Percentiles rank a stretch among this genome's conserved stretches.
These are phyloP conservation scores for Hypoxylon sp. DNA, from an alignment of 2,329 filamentous ascomycete genomes.

Conservation along the genomic window DNA sequence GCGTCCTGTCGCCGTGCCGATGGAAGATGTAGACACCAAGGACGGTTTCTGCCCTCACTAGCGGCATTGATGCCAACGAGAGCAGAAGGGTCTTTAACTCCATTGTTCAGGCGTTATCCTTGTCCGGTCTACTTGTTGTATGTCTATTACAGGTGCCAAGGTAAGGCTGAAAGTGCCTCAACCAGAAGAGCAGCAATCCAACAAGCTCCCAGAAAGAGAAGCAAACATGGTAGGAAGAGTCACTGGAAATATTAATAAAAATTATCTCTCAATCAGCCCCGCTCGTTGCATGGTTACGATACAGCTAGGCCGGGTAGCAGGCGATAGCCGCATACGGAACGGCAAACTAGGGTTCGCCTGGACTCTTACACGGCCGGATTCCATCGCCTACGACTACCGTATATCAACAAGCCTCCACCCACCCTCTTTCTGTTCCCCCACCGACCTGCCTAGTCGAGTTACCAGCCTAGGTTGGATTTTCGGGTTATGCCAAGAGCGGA, in stretches of 20 bases:
- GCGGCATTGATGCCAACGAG: constrained; percentile 58
- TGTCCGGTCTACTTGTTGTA: neutral
- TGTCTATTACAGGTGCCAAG: neutral
- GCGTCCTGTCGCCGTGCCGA: constrained; percentile 89
- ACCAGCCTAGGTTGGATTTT: constrained; percentile 18
- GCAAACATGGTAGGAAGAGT: constrained; percentile 21
- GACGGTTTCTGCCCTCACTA: constrained; percentile 72
- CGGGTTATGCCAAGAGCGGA: constrained; percentile 32
- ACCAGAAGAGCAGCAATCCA: constrained; percentile 16
- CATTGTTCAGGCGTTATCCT: constrained; percentile 52
- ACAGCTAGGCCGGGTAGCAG: constrained; percentile 25
- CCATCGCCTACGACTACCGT: neutral
- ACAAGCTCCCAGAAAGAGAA: constrained; percentile 15
- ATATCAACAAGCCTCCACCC: constrained; percentile 18
- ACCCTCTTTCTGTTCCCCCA: constrained; percentile 6
- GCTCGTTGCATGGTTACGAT: constrained; percentile 35
- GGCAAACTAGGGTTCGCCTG: constrained; percentile 21
- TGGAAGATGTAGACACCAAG: constrained; percentile 90
- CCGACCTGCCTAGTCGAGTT: constrained; percentile 41
- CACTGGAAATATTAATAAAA: constrained; percentile 30
- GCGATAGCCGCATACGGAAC: constrained; percentile 35
- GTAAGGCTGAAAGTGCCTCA: constrained; percentile 8
- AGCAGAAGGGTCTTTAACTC: constrained; percentile 60
- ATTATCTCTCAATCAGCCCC: constrained; percentile 22
- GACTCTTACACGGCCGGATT: constrained; percentile 12